A percentile compares a stretch with the other conserved stretches of the same genome.
Evolutionary conservation across 768 basidiomycete species (phyloP).

Genomic region (Boletus sp.): DNA sequence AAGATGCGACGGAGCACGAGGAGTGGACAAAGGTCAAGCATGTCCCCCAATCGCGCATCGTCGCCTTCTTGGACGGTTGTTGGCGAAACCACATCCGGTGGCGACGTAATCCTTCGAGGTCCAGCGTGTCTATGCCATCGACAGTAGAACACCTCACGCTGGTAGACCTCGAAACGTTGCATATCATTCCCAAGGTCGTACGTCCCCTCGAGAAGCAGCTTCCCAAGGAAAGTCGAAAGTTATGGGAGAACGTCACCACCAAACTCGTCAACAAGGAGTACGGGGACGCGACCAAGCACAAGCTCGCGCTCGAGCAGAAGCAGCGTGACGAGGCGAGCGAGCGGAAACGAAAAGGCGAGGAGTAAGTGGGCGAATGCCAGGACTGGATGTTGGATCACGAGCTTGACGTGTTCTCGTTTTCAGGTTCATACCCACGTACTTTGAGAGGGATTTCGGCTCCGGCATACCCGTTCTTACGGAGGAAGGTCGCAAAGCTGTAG

Average conservation of each 20-base stretch:
- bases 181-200: constrained; percentile 77
- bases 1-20: constrained; percentile 56
- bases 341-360: constrained; percentile 72
- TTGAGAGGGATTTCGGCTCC: constrained; percentile 61
- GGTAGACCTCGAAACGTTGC: constrained; percentile 71
- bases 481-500: constrained; percentile 66
- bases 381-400: neutral
- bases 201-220: constrained; percentile 79
- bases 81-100: constrained; percentile 86
- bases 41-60: constrained; percentile 73
- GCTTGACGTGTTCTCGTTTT: neutral
- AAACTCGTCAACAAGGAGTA: constrained; percentile 80
- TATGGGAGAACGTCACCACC: constrained; percentile 85
- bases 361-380: constrained; percentile 49
- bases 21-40: constrained; percentile 88
- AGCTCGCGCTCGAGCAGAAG: constrained; percentile 87
- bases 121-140: constrained; percentile 42
- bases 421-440: constrained; percentile 74
- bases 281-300: constrained; percentile 86
- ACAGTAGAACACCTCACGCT: constrained; percentile 59
- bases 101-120: constrained; percentile 54
- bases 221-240: constrained; percentile 73
- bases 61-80: constrained; percentile 82
- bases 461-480: constrained; percentile 69
- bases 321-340: constrained; percentile 89